These are phyloP conservation scores for Nitzschia palea DNA, from an alignment of 108 stramenopile species.

Conservation along the genomic window DNA sequence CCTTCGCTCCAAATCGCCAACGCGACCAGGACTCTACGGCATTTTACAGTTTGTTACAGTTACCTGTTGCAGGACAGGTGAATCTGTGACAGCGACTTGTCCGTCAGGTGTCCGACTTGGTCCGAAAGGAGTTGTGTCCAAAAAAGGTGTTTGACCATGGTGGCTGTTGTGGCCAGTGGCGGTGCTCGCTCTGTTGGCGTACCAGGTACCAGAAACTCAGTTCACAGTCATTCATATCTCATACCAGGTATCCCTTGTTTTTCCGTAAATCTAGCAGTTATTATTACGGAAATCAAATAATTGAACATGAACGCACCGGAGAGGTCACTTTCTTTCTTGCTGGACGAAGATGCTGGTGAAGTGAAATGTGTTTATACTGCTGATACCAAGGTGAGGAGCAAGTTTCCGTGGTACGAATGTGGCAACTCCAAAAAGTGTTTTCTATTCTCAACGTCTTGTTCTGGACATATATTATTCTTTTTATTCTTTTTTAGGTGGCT, in stretches of 20 bases:
- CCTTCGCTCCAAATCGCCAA: no score
- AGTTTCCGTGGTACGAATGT: neutral
- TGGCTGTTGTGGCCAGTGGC: no score
- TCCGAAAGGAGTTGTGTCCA: no score
- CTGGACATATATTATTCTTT: neutral
- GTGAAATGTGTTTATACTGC: slow-evolving; percentile 76
- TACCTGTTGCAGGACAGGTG: no score
- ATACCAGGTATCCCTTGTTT: neutral
- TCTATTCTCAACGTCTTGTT: neutral
- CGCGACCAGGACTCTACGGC: no score
- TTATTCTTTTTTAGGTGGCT: slow-evolving; percentile 25
- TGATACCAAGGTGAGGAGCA: slow-evolving; percentile 82
- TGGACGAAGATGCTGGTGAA: slow-evolving; percentile 83
- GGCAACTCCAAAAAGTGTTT: neutral
- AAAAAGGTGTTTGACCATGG: no score
- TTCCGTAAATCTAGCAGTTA: neutral
- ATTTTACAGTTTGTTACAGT: no score
- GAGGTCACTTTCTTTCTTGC: slow-evolving; percentile 74
- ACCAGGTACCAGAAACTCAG: no score
- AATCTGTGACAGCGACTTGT: no score
- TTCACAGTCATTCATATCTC: no score
- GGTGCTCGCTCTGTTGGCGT: no score
- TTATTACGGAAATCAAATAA: neutral
- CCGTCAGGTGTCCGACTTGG: no score
- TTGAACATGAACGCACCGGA: slow-evolving; percentile 85